Evolutionary conservation across 2,329 filamentous ascomycete genomes (phyloP).

Genomic region (Daldinia sp.): DNA sequence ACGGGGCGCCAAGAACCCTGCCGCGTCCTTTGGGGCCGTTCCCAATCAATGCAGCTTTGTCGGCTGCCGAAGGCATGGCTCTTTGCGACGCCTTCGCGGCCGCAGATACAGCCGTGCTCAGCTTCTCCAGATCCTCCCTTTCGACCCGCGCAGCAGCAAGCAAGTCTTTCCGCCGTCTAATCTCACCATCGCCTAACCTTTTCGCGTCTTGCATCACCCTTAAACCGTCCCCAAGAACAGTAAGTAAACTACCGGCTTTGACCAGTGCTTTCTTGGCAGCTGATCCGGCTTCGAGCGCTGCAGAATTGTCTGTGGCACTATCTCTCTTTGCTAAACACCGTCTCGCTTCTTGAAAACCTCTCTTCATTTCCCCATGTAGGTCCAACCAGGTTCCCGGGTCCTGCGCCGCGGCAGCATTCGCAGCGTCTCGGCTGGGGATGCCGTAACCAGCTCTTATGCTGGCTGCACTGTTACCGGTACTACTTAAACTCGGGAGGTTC

Average conservation of each 20-base stretch:
- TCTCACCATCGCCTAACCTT: conserved; percentile 78
- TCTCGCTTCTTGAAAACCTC: conserved; percentile 74
- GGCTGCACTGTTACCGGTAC: conserved; percentile 61
- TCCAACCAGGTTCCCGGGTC: conserved; percentile 82
- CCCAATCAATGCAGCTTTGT: conserved; percentile 65
- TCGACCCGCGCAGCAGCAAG: conserved; percentile 78
- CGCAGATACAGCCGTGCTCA: conserved; percentile 67
- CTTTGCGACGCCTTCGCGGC: conserved; percentile 59
- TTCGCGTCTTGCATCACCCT: conserved; percentile 65
- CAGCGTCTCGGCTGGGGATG: conserved; percentile 50
- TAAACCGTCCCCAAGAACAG: conserved; percentile 74
- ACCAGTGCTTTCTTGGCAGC: conserved; percentile 81
- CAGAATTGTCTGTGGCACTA: conserved; percentile 62
- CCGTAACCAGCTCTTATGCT: conserved; percentile 60
- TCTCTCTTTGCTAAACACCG: conserved; percentile 76
- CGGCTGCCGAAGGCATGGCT: conserved; percentile 61
- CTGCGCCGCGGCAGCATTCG: conserved; percentile 59
- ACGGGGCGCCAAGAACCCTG: conserved; percentile 77
- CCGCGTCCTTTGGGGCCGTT: conserved; percentile 59
- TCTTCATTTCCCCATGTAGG: conserved; percentile 79
- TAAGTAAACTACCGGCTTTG: conserved; percentile 73
- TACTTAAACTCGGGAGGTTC: conserved; percentile 69
- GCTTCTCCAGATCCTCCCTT: conserved; percentile 78
- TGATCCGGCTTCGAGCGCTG: conserved; percentile 71
- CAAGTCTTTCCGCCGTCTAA: conserved; percentile 77